These are phyloP conservation scores for Clausena lansium DNA, from an alignment of 345 rosid genomes.

Conservation along the genomic window DNA sequence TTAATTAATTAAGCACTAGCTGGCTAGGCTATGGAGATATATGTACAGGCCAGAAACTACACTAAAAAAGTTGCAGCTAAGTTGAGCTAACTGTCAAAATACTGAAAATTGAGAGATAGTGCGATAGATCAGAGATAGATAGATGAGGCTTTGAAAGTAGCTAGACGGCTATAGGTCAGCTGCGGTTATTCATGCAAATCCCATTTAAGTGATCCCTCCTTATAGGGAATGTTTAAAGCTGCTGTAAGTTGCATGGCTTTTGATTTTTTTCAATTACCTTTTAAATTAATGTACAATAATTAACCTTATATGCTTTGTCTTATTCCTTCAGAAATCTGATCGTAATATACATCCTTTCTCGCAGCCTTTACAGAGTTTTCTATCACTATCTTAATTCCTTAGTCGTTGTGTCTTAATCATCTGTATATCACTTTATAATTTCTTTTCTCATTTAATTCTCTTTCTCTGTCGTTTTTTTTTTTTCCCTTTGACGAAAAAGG, in stretches of 20 bases:
- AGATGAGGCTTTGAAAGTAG: constrained; percentile 4
- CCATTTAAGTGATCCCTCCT: not conserved
- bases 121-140: not conserved
- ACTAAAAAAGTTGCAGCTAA: constrained; percentile 31
- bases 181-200: constrained; percentile 31
- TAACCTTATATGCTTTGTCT: constrained; percentile 21
- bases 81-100: constrained; percentile 15
- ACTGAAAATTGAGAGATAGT: constrained; percentile 23
- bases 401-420: constrained; percentile 12
- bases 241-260: constrained; percentile 5
- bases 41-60: constrained; percentile 25
- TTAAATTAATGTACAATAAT: not conserved
- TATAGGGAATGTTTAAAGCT: constrained; percentile 41
- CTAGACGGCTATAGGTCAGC: constrained; percentile 30
- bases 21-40: not conserved
- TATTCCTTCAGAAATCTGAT: constrained; percentile 23
- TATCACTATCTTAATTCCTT: constrained; percentile 17
- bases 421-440: not conserved
- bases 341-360: constrained; percentile 5
- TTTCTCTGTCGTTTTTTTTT: not conserved
- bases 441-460: not conserved
- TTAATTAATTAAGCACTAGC: not conserved
- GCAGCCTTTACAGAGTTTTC: constrained; percentile 32
- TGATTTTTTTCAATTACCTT: not conserved
- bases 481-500: constrained; percentile 14